phyloP scores from a whole-genome alignment of 2,329 filamentous ascomycete genomes.

The Penicillium sp. region DNA sequence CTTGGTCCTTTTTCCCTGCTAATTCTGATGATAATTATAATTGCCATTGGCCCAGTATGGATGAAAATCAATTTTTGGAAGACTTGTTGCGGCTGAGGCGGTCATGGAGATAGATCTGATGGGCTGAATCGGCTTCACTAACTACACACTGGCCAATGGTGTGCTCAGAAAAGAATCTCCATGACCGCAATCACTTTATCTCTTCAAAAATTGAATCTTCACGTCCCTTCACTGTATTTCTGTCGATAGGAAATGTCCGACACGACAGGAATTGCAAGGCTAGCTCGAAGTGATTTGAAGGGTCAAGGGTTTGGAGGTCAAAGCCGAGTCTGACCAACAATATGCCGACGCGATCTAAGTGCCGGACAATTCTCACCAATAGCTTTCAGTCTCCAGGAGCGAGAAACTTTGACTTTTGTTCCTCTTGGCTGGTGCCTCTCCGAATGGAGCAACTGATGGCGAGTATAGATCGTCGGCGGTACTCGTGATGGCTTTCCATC shows the following conservation, averaged over 20 bases:
- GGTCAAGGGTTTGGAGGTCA: neutral
- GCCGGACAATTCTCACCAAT: too few species aligned
- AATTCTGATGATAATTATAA: constrained; percentile 7
- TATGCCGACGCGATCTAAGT: neutral
- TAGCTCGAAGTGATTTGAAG: neutral
- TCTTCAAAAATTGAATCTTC: neutral
- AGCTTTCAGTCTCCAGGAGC: neutral
- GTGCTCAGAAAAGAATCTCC: neutral
- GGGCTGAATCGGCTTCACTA: neutral
- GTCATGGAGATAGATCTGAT: neutral
- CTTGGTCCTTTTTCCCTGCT: neutral
- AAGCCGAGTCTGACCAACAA: neutral
- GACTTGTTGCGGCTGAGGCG: neutral
- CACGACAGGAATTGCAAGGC: neutral
- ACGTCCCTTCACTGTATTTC: neutral
- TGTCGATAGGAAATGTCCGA: neutral
- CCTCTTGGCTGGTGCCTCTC: neutral
- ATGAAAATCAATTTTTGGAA: neutral
- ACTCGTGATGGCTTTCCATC: neutral
- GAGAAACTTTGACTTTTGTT: neutral
- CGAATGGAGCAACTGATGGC: neutral
- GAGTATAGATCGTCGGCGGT: neutral
- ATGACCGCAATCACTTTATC: neutral
- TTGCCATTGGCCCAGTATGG: constrained; percentile 10
- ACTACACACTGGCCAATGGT: neutral